Evolutionary conservation across 164 flowering plant genomes (phyloP), one percentile per base, ranked within the genome.

Genomic region (Liquidambar formosana): DNA sequence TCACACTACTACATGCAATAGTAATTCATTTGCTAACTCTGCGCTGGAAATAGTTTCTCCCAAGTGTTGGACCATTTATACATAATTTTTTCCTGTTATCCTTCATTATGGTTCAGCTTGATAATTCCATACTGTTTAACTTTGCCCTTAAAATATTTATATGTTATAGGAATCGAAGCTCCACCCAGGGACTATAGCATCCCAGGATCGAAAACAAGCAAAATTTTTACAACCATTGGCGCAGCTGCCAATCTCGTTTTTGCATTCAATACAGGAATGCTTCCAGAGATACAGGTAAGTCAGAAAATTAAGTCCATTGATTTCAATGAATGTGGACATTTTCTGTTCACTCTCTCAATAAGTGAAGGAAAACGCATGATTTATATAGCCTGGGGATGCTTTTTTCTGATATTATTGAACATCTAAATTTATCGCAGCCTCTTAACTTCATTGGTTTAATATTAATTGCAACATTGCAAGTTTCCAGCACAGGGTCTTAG

Each of bases 201-300:
- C 47, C 88, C 84, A 10, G 97, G 93, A 65, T n/a, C 89, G n/a
- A 60, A 56, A 4, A 25, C 72, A 10, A 71, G 78, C 82, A 84
- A 74, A 77, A 74, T 90, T 25, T 95, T 95, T 61, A 84, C 84
- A 28, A 79, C 86, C 27, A 85, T 90, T 18, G 97, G 97, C 46
- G 94, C 94, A 66, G 38, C 82, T 60, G 99, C 97, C 10, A 93
- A 79, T 83, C 89, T 95, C 44, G 94, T 93, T 66, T 93, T 95
- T 70, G 89, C 97, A 38, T 95, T 82, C 79, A 95, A 95, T 59
- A 91, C 98, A 5, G 99, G 99, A 83, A 95, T 95, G 99, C 92
- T 95, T 73, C 99, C 99, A 19, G 98, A 95, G 78, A 93, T 95
- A 71, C 99, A 93, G 94, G 99, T 95, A 71, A 1, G 67, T 10